Evolutionary conservation across 805 yeast species (phyloP).

Genomic region (Candida parachauliodes): DNA sequence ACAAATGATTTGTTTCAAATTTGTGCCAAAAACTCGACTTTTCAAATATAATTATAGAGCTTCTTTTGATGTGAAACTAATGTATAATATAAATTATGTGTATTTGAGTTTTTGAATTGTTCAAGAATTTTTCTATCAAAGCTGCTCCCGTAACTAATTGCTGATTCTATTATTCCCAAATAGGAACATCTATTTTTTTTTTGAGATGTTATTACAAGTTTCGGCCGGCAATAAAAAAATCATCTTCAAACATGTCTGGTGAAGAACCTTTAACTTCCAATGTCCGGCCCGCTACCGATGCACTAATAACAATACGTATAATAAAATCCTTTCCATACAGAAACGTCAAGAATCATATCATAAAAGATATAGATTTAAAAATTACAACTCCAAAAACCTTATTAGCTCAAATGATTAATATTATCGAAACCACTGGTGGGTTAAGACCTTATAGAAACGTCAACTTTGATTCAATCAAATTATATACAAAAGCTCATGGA

Average conservation of each 20-base stretch:
- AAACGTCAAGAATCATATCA: slow-evolving; percentile 73
- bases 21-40: too few species aligned
- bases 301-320: slow-evolving; percentile 79
- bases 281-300: slow-evolving; percentile 66
- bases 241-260: slow-evolving; percentile 8
- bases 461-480: slow-evolving; percentile 68
- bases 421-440: slow-evolving; percentile 55
- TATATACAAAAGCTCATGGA: slow-evolving; percentile 93
- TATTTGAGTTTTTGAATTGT: too few species aligned
- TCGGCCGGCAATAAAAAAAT: neutral
- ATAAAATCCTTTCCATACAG: slow-evolving; percentile 90
- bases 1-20: too few species aligned
- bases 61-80: too few species aligned
- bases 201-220: neutral
- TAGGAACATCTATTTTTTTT: neutral
- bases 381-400: slow-evolving; percentile 63
- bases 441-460: slow-evolving; percentile 82
- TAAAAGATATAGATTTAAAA: slow-evolving; percentile 68
- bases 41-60: too few species aligned
- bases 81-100: too few species aligned
- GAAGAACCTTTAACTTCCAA: slow-evolving; percentile 80
- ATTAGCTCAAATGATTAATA: slow-evolving; percentile 45
- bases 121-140: too few species aligned
- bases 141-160: too few species aligned
- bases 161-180: too few species aligned